Evolutionary conservation across 208 protist species (phyloP).

Genomic region (Crithidia fasciculata): DNA sequence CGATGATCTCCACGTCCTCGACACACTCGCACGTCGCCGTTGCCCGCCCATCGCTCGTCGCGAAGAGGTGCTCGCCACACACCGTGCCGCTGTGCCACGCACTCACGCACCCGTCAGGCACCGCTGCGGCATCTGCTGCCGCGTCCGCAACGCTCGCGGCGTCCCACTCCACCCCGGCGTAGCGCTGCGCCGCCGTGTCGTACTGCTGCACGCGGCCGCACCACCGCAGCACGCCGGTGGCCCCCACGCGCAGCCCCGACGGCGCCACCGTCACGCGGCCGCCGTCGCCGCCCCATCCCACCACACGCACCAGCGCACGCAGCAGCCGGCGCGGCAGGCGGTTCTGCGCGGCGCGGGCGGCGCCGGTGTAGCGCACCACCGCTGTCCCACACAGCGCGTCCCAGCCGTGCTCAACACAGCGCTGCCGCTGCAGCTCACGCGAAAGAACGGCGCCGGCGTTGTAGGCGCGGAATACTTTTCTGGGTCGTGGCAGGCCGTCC

Average conservation of each 20-base stretch:
- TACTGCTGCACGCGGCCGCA: conserved; percentile 53
- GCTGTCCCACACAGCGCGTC: conserved; percentile 39
- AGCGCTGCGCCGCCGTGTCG: conserved; percentile 34
- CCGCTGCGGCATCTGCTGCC: neutral
- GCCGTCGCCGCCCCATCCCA: conserved; percentile 11
- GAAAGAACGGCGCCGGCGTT: neutral
- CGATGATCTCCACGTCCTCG: conserved; percentile 25
- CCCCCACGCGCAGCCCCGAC: conserved; percentile 1
- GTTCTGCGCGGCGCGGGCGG: conserved; percentile 3
- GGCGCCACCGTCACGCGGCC: neutral
- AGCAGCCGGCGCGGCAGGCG: neutral
- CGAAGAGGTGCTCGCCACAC: conserved; percentile 70
- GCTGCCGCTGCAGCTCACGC: conserved; percentile 33
- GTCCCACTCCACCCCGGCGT: conserved; percentile 63
- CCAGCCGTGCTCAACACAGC: conserved; percentile 36
- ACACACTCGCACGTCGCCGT: conserved; percentile 57
- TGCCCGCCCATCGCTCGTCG: conserved; percentile 24
- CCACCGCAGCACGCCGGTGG: conserved; percentile 49
- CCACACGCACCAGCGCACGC: conserved; percentile 28
- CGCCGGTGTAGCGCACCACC: conserved; percentile 26
- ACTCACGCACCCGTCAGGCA: conserved; percentile 5
- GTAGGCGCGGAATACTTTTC: conserved; percentile 1
- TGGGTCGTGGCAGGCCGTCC: conserved; percentile 2
- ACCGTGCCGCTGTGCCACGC: conserved; percentile 47
- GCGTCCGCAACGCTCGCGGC: conserved; percentile 5